These are phyloP conservation scores for Ramaria sp. DNA, from an alignment of 768 basidiomycete species.

Conservation along the genomic window DNA sequence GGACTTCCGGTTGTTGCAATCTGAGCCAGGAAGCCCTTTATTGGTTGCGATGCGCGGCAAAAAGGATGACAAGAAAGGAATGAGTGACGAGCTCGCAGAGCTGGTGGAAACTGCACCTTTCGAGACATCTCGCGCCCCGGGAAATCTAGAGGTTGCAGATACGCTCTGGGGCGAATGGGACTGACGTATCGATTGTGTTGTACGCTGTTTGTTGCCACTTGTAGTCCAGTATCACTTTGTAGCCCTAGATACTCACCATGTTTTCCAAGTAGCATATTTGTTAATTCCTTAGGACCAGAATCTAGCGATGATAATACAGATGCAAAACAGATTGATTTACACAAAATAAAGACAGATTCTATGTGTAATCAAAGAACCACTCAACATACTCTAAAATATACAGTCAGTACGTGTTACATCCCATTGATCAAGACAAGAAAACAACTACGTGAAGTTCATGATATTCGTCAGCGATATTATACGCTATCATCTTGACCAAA, in stretches of 20 bases:
- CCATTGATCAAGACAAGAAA: not conserved
- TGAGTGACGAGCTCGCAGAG: slow-evolving; percentile 56
- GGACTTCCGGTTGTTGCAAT: slow-evolving; percentile 58
- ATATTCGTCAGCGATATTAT: not conserved
- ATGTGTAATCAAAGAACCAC: no score
- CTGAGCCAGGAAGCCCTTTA: slow-evolving; percentile 35
- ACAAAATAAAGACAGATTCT: no score
- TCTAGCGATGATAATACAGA: no score
- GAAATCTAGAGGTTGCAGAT: not conserved
- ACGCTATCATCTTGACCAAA: slow-evolving; percentile 1
- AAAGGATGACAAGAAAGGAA: slow-evolving; percentile 43
- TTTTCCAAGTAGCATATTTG: not conserved
- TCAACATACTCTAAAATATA: no score
- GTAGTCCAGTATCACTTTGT: not conserved
- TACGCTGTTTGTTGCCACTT: not conserved
- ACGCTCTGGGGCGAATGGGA: slow-evolving; percentile 2
- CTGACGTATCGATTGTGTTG: not conserved
- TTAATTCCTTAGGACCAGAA: no score
- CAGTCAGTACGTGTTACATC: no score
- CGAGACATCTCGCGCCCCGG: slow-evolving; percentile 17
- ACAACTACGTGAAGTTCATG: not conserved
- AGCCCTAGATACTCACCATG: not conserved
- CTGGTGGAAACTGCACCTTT: slow-evolving; percentile 59
- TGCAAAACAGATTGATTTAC: no score
- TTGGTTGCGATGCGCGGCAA: slow-evolving; percentile 54